Evolutionary conservation across 495 filamentous ascomycete genomes (phyloP).

Genomic region (Melanomma pulvis-pyrius): DNA sequence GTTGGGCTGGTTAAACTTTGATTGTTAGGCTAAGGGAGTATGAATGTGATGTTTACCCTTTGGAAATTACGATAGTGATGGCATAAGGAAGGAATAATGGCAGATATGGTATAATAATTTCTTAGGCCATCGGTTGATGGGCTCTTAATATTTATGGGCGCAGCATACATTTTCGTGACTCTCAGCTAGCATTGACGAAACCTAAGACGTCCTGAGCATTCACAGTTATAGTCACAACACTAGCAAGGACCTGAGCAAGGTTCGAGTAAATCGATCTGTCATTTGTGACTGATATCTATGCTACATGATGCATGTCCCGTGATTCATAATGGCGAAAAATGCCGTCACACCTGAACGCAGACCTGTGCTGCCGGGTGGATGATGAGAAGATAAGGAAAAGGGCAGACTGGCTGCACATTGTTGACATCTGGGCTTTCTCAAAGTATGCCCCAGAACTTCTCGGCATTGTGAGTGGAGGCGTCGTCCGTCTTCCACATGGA

Average conservation of each 20-base stretch:
- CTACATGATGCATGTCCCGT: constrained; percentile 23
- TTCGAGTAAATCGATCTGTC: constrained; percentile 8
- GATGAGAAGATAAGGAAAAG: not conserved
- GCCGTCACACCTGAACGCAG: constrained; percentile 5
- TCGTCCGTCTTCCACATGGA: constrained; percentile 77
- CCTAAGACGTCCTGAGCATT: too few relatives aligned
- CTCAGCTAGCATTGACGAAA: too few relatives aligned
- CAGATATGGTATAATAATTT: too few relatives aligned
- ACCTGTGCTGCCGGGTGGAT: not conserved
- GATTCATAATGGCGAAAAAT: constrained; percentile 24
- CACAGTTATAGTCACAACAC: too few relatives aligned
- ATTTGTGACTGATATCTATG: constrained; percentile 22
- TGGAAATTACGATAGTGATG: too few relatives aligned
- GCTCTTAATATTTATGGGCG: too few relatives aligned
- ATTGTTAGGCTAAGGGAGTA: not conserved
- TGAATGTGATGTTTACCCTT: too few relatives aligned
- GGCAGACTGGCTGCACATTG: not conserved
- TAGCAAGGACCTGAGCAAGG: too few relatives aligned
- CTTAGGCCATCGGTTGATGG: too few relatives aligned
- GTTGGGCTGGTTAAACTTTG: constrained; percentile 1
- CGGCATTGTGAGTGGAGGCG: constrained; percentile 63
- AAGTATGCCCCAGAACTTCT: constrained; percentile 74
- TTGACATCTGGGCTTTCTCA: not conserved
- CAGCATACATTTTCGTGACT: too few relatives aligned
- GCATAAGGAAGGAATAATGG: too few relatives aligned